Evolutionary conservation across 257 asterid genomes (phyloP).

Genomic region (Nicotiana knightiana): DNA sequence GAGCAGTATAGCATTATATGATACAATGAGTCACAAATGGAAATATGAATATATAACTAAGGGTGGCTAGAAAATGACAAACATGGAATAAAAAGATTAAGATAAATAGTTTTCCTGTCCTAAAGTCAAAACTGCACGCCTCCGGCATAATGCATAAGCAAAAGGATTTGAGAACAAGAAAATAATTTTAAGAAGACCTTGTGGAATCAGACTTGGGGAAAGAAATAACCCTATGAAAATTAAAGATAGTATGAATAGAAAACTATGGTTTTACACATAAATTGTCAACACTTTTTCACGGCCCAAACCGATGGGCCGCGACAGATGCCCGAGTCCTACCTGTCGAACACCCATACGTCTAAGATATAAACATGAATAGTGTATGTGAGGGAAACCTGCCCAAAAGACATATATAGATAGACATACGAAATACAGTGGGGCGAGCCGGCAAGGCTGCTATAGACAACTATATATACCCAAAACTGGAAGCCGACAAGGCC

Average conservation of each 20-base stretch:
- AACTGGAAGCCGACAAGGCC: too few relatives aligned
- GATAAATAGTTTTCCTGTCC: background rate
- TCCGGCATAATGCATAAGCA: background rate
- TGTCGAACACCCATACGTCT: too few relatives aligned
- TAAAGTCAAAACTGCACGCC: background rate
- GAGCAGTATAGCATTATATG: slow-evolving; percentile 14
- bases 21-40: background rate
- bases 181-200: background rate
- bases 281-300: background rate
- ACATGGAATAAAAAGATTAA: background rate
- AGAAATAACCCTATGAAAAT: background rate
- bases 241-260: background rate
- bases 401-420: too few relatives aligned
- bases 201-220: background rate
- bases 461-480: too few relatives aligned
- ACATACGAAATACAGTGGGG: too few relatives aligned
- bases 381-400: too few relatives aligned
- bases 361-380: too few relatives aligned
- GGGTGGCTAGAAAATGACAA: background rate
- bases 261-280: background rate
- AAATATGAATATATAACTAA: background rate
- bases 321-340: too few relatives aligned
- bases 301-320: too few relatives aligned
- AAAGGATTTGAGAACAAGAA: background rate
- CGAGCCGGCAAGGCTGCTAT: too few relatives aligned